Base-by-base conservation (phyloP, 768 basidiomycete genomes). In the Hericium alpestre region DNA sequence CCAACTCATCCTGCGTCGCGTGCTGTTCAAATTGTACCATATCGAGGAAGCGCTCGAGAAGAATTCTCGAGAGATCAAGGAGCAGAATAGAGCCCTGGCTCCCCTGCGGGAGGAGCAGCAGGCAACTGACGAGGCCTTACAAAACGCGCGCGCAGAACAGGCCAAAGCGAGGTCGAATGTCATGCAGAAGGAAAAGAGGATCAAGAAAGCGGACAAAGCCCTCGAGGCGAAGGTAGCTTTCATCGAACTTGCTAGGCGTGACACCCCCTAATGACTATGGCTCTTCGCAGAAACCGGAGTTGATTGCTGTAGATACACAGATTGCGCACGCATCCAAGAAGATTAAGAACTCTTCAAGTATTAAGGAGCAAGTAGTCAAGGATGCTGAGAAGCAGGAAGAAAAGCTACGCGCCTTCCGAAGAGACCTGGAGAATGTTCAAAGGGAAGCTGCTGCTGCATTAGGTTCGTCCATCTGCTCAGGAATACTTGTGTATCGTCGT, bases 201-300 rank as follows among this genome's bases (percentile, higher is more conserved):
- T 95, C 57, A 96, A 96, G 74, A 90, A 87, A 69, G 86, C 86
- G 1, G 94, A 97, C 70, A 97, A 94, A 69, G 75, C 82, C 0
- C 70, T 94, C 9, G 95, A 97, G 58, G 82, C 77, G 15, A 91
- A 90, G 75, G 93, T 87, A 39, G 40, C 76, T 64, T 20, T 32
- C 87, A 23, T 40, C 74, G 64, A 22, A n/a, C 18, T 22, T 3
- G n/a, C 43, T 6, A 27, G 41, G 27, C 22, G 20, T 38, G n/a
- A 23, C 13, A 10, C 39, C 49, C 3, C 6, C 49, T 23, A 16
- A 4, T 56, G 46, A 2, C 37, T 43, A 13, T 32, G 23, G 43
- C 8, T 12, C n/a, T 50, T 18, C n/a, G 37, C 59, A 95, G 93
- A 82, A 81, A 71, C 94, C 96, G 2, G 87, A 89, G 50, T 76